Base-by-base conservation (phyloP, 208 protist genomes). In the Lotmaria passim region DNA sequence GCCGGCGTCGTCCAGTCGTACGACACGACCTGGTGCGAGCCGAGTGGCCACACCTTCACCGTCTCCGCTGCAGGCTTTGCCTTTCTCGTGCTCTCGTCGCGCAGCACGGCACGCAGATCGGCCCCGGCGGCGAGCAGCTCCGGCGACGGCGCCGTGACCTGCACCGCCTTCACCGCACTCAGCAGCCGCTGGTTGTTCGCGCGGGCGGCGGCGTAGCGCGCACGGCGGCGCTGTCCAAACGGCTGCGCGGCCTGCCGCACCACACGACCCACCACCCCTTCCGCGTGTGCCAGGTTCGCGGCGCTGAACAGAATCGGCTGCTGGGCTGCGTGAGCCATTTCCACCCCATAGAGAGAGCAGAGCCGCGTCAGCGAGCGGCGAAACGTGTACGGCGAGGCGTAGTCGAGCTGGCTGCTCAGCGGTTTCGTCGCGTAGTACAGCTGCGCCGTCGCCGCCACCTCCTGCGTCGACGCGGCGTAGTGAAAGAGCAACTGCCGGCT, bases 391-490 rank as follows among this genome's bases (percentile, higher is more conserved):
- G 91, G 91, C 0, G 91, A 90, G 34, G 86, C 67, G 80, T 96
- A 96, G 67, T 96, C 86, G 10, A 96, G 64, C 23, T 67, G 44
- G 43, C 60, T 83, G 61, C 87, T 93, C 30, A 89, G 73, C 23
- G 91, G 89, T 78, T 93, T 93, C 19, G 86, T 91, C 36, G 78
- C 73, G 75, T 87, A 94, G 74, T 96, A 94, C n/a, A 96, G 73
- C 43, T 73, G 69, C 17, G 88, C 88, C 6, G 85, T 82, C 31
- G 91, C 91, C 0, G 84, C 86, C 51, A 94, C 79, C 70, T 93
- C 87, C 31, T 85, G 79, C 33, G 77, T 51, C 0, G 79, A 83
- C 21, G 77, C 62, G n/a, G 87, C 82, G 68, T 94, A 83, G 66
- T 89, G 81, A 56, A 89, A 94, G 30, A 88, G 79, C 10, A 96